Conservation (phyloP, 2,329 filamentous ascomycete genomes). For the Huntiella bhutanensis region DNA sequence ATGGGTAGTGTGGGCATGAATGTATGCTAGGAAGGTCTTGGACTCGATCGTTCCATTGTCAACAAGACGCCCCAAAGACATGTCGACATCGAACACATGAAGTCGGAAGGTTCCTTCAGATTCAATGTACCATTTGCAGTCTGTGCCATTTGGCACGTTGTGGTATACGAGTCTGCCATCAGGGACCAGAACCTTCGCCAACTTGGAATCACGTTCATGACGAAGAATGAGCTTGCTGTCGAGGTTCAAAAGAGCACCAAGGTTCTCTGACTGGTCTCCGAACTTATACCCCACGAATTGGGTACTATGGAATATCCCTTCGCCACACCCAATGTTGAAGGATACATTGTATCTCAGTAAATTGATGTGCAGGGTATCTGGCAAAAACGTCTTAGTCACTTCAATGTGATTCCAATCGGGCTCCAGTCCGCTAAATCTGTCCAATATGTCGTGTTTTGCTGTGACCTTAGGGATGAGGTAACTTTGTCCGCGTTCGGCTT, state of each 20-base stretch:
- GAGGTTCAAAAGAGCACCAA: neutral
- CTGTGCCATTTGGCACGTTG: too few relatives aligned
- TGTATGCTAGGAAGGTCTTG: slow-evolving; percentile 29
- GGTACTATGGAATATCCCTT: slow-evolving; percentile 21
- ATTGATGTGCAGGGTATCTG: slow-evolving; percentile 20
- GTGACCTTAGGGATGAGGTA: neutral
- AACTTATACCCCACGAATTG: slow-evolving; percentile 24
- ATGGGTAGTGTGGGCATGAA: slow-evolving; percentile 34
- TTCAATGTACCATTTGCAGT: too few relatives aligned
- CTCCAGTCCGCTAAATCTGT: neutral
- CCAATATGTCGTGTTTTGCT: neutral
- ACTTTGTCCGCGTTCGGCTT: neutral
- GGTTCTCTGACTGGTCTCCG: neutral
- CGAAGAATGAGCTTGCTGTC: slow-evolving; percentile 26
- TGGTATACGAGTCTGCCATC: neutral
- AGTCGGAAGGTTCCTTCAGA: slow-evolving; percentile 27
- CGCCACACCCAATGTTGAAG: slow-evolving; percentile 22
- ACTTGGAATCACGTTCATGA: slow-evolving; percentile 7
- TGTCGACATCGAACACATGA: slow-evolving; percentile 31
- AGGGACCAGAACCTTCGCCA: slow-evolving; percentile 21
- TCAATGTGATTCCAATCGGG: slow-evolving; percentile 1
- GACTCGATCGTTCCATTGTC: slow-evolving; percentile 32
- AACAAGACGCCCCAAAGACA: slow-evolving; percentile 27
- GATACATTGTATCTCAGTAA: slow-evolving; percentile 28
- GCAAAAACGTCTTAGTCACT: neutral